Base-by-base conservation (phyloP, 2,329 filamentous ascomycete species). In the Xylariaceae sp. region DNA sequence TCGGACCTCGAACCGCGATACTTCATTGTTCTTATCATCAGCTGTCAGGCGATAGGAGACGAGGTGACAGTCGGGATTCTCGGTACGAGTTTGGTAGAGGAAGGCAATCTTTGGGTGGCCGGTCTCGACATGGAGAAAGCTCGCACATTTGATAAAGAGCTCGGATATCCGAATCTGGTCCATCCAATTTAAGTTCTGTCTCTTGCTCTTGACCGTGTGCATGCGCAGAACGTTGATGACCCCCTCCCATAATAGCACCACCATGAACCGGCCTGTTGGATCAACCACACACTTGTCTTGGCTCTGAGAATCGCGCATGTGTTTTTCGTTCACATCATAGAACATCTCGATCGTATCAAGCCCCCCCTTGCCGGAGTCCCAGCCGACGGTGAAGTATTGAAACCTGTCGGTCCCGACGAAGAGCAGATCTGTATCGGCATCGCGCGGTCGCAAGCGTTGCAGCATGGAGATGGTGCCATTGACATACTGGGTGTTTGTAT, bases 391-490 rank as follows among this genome's bases (percentile, higher is more conserved):
- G 71, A 97, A 96, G 75, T 96, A 97, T 65, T 92, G 87, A 63
- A 90, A 89, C 50, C 89, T 85, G 68, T 96, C 89, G 40, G 94
- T 99, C 43, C 92, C 93, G 52, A 99, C 82, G 69, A 99, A 96
- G 56, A 99, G 83, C 57, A 97, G 84, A 63, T 97, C 92, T 41
- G 86, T 91, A 4, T 80, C 73, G 23, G 87, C 86, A 62, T 90
- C 84, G 42, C 85, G 84, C 5, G 92, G 91, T 21, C 85, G 85
- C 41, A 99, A 79, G 66, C 86, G 87, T 66, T 94, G 84, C 11
- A 97, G 81, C 78, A 97, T 90, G 6, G 89, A 87, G 62, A 97
- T 86, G 62, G 88, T 90, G 69, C 93, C 94, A 70, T 93, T 93
- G 50, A 97, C 80, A 58, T 85, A 77, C 66, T 87, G 87, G 3